These are phyloP conservation scores for Curvularia eragrostidis DNA, from an alignment of 2,329 filamentous ascomycete species.

Conservation along the genomic window DNA sequence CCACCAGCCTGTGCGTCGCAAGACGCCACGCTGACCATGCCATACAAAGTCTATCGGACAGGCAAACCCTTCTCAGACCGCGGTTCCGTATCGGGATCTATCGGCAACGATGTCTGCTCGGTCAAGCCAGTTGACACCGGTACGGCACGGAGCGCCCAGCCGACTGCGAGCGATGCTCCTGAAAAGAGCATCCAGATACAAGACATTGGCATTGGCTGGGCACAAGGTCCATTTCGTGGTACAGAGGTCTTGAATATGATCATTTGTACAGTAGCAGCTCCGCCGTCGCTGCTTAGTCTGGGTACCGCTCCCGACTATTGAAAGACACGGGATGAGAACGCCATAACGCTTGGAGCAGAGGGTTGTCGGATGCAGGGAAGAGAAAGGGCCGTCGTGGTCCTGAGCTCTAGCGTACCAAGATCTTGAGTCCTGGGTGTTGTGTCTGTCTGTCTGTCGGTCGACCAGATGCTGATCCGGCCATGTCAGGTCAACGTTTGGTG, in stretches of 20 bases:
- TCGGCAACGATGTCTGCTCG: conserved; percentile 2
- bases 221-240: neutral
- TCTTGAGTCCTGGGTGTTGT: neutral
- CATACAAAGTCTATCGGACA: neutral
- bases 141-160: conserved; percentile 3
- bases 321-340: neutral
- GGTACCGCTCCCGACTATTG: neutral
- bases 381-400: neutral
- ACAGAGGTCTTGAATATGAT: neutral
- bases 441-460: neutral
- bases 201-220: neutral
- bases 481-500: conserved; percentile 3
- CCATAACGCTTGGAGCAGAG: neutral
- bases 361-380: conserved; percentile 5
- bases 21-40: neutral
- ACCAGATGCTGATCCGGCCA: conserved; percentile 5
- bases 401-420: conserved; percentile 8
- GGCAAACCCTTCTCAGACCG: neutral
- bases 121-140: neutral
- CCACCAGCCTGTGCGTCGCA: neutral
- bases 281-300: neutral
- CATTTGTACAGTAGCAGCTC: neutral
- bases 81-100: conserved; percentile 5
- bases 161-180: neutral
- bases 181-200: neutral